Evolutionary conservation across 139 green algal species (phyloP).

Genomic region (Tetradesmus obliquus): DNA sequence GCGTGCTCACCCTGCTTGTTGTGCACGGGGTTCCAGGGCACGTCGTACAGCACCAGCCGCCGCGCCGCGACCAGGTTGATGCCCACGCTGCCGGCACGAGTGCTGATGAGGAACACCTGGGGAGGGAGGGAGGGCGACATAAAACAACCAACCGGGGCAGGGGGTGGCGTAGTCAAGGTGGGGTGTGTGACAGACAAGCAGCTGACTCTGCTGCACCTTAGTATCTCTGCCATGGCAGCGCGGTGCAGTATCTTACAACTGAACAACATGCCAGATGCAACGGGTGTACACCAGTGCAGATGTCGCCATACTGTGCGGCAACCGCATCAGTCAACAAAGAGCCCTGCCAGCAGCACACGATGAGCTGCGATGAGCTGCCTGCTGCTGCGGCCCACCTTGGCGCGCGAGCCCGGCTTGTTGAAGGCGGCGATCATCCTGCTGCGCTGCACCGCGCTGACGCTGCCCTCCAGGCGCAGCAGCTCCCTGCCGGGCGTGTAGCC

Average conservation of each 20-base stretch:
- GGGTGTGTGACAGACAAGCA: neutral
- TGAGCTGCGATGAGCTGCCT: neutral
- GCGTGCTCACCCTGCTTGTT: constrained; percentile 54
- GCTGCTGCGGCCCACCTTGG: constrained; percentile 6
- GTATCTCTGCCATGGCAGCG: neutral
- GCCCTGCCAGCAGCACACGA: neutral
- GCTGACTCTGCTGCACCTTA: neutral
- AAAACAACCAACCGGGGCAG: neutral
- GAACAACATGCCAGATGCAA: too few species aligned
- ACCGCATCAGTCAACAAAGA: neutral
- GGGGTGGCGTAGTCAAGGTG: neutral
- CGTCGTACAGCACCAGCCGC: constrained; percentile 63
- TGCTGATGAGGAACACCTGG: constrained; percentile 68
- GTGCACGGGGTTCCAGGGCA: constrained; percentile 68
- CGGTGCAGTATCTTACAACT: too few species aligned
- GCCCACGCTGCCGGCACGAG: constrained; percentile 59
- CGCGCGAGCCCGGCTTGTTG: neutral
- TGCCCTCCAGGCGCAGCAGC: constrained; percentile 25
- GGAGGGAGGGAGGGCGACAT: neutral
- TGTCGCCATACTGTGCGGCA: neutral
- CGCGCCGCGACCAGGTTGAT: constrained; percentile 72
- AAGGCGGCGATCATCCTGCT: neutral
- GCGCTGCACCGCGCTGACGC: neutral
- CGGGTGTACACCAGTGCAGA: too few species aligned
- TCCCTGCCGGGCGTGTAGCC: neutral